phyloP scores from a whole-genome alignment of 1,284 basidiomycete species.

The Ustilago trichophora region DNA sequence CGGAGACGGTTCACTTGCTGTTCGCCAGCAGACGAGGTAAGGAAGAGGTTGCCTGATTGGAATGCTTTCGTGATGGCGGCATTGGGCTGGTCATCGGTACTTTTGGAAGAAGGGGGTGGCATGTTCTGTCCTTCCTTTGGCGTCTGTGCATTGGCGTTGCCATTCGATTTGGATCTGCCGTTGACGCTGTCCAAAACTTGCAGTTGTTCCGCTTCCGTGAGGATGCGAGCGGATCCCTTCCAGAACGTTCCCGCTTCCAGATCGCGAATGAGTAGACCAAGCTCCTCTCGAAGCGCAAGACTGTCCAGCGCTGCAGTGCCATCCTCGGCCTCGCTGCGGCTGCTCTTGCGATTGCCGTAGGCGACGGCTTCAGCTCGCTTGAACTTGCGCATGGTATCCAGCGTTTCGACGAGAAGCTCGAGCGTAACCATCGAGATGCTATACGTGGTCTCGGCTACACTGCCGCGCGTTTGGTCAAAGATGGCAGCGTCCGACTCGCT shows the following conservation, averaged over 20 bases:
- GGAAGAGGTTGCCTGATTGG: slow-evolving; percentile 29
- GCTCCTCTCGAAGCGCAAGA: slow-evolving; percentile 33
- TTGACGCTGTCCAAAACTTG: slow-evolving; percentile 8
- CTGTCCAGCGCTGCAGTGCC: slow-evolving; percentile 35
- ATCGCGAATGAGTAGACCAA: slow-evolving; percentile 30
- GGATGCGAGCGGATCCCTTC: slow-evolving; percentile 18
- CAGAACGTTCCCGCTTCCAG: slow-evolving; percentile 37
- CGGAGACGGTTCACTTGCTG: slow-evolving; percentile 38
- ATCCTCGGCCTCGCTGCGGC: slow-evolving; percentile 29
- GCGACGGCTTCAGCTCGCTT: slow-evolving; percentile 27
- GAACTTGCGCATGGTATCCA: slow-evolving; percentile 41
- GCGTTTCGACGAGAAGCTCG: slow-evolving; percentile 40
- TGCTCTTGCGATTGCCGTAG: slow-evolving; percentile 27
- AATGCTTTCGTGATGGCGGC: slow-evolving; percentile 9
- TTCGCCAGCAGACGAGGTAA: background rate
- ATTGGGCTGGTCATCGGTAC: background rate
- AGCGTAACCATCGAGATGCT: slow-evolving; percentile 40
- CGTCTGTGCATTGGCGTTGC: slow-evolving; percentile 2
- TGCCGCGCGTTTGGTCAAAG: slow-evolving; percentile 18
- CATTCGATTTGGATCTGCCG: background rate
- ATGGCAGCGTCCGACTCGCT: slow-evolving; percentile 20
- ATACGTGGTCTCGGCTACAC: slow-evolving; percentile 27
- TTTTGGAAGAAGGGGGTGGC: background rate
- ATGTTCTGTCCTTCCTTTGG: slow-evolving; percentile 1
- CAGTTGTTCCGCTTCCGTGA: slow-evolving; percentile 26